Evolutionary conservation across 179 eudicot genomes (phyloP).

Genomic region (Pouteria campechiana): DNA sequence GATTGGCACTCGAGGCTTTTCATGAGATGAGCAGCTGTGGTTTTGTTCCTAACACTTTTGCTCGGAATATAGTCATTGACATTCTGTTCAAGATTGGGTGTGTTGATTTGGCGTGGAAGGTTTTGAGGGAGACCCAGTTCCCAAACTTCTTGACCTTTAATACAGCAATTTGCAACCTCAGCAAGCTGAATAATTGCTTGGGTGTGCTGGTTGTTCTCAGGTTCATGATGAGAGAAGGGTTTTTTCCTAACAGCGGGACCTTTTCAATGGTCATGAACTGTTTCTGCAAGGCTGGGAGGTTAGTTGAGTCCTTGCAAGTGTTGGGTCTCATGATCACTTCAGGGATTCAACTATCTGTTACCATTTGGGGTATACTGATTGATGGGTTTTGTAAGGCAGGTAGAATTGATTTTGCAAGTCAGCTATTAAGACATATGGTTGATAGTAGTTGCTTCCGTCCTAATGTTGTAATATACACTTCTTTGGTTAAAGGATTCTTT

Average conservation of each 20-base stretch:
- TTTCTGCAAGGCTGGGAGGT: conserved; percentile 25
- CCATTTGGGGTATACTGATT: conserved; percentile 34
- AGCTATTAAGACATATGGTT: conserved; percentile 34
- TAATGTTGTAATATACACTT: conserved; percentile 34
- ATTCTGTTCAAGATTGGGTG: conserved; percentile 22
- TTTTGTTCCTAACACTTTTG: conserved; percentile 29
- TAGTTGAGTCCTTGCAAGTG: conserved; percentile 22
- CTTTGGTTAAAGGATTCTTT: conserved; percentile 30
- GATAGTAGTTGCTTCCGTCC: conserved; percentile 29
- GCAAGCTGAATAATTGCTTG: conserved; percentile 25
- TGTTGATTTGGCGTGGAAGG: conserved; percentile 18
- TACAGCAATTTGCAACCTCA: conserved; percentile 30
- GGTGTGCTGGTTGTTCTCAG: conserved; percentile 20
- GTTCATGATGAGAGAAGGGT: conserved; percentile 28
- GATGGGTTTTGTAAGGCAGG: conserved; percentile 34
- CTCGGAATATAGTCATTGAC: conserved; percentile 32
- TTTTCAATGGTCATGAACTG: conserved; percentile 24
- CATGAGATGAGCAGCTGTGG: conserved; percentile 26
- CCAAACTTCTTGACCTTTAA: conserved; percentile 35
- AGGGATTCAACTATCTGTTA: conserved; percentile 21
- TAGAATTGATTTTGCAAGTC: conserved; percentile 14
- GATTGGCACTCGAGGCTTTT: conserved; percentile 23
- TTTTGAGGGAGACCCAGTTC: conserved; percentile 14
- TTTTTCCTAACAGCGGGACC: conserved; percentile 19
- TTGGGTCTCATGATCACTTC: conserved; percentile 25